Evolutionary conservation across 805 yeast genomes (phyloP), one percentile per base, ranked within the genome.

Genomic region (Saccharomyces cerevisiae): DNA sequence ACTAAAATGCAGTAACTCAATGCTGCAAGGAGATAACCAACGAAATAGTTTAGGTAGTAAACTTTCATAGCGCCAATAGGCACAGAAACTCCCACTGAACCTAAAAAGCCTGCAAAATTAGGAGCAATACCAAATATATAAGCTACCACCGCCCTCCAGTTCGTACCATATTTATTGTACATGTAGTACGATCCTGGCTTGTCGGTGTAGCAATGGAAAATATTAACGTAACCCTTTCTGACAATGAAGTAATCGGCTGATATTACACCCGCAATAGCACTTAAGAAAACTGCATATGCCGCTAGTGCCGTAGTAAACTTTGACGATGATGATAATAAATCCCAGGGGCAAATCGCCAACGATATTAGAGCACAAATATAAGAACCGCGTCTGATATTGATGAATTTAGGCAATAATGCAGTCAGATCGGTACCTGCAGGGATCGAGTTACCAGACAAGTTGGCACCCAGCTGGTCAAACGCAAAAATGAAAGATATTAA

Each of bases 141-240:
- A 1, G 96, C 94, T 31, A 77, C 81, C 60, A 80, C 83, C 1
- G 92, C 96, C 68, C 96, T 78, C 94, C 95, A 87, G 67, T 89
- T 88, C 69, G 81, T 61, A 43, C 96, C 96, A 49, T 74, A 70
- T 30, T 63, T 70, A 62, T 79, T 77, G 71, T 80, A 89, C 71
- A 78, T 78, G 72, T 89, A 90, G 53, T 73, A 69, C 6, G 76
- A 65, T 31, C 73, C 71, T 4, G 70, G 67, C 14, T 68, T 70
- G 46, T 76, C 79, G 27, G 79, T 61, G 71, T 85, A 90, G 59
- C 90, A 73, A 62, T 87, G 91, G 54, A 76, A 75, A 41, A 88
- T 69, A 53, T 78, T 73, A 59, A 89, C 64, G 65, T 76, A 76
- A 43, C 96, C 96, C 64, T 89, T 81, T 70, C 92, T 80, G 27